Evolutionary conservation across 257 asterid species (phyloP).

Genomic region (Cynanchum wilfordii): DNA sequence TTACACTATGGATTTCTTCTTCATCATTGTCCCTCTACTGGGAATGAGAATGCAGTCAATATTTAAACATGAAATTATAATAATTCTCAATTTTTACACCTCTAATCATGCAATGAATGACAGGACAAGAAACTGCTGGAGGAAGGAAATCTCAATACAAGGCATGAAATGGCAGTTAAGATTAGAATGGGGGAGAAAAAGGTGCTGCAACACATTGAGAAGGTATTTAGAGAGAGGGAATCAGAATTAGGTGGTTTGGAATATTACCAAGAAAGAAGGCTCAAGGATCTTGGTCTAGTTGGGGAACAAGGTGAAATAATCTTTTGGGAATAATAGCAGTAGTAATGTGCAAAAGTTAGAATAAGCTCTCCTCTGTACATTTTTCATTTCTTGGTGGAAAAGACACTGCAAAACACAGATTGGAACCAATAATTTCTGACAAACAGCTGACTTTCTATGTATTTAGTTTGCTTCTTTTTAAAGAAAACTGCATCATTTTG

Average conservation of each 20-base stretch:
- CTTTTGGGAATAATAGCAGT: slow-evolving; percentile 57
- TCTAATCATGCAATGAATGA: slow-evolving; percentile 13
- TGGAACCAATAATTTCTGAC: not conserved
- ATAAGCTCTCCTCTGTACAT: not conserved
- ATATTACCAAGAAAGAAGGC: slow-evolving; percentile 88
- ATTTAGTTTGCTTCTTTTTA: not conserved
- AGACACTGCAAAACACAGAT: not conserved
- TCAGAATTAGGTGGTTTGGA: slow-evolving; percentile 65
- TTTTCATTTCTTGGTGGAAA: not conserved
- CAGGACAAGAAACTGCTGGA: slow-evolving; percentile 78
- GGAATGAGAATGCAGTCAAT: not conserved
- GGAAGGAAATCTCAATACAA: slow-evolving; percentile 54
- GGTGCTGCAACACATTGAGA: slow-evolving; percentile 75
- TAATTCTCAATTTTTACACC: not conserved
- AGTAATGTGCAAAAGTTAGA: not conserved
- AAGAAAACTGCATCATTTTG: not conserved
- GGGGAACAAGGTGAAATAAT: slow-evolving; percentile 97
- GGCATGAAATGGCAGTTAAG: slow-evolving; percentile 70
- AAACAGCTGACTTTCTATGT: not conserved
- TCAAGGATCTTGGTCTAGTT: slow-evolving; percentile 87
- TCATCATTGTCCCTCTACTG: not conserved
- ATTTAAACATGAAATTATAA: not conserved
- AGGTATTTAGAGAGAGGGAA: slow-evolving; percentile 64
- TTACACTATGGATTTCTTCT: not conserved
- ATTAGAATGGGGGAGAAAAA: slow-evolving; percentile 80